Conservation (phyloP, 2,329 filamentous ascomycete species). For the Colletotrichum kahawae region DNA sequence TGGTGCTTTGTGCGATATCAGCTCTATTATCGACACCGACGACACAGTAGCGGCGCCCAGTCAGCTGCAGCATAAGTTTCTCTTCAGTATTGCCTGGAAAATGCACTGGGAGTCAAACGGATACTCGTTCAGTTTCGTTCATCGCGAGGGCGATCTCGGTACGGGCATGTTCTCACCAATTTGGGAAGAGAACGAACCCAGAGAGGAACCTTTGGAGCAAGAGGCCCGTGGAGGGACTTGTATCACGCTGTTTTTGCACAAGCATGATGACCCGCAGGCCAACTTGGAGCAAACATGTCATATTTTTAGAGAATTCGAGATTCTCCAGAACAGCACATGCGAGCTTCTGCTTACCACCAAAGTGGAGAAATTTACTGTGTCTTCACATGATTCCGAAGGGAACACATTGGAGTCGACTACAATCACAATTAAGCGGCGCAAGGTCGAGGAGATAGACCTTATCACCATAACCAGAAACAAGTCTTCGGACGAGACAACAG, state of each 20-base stretch:
- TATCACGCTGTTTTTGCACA: conserved; percentile 42
- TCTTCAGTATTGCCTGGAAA: conserved; percentile 50
- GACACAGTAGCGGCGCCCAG: neutral
- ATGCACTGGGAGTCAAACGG: conserved; percentile 48
- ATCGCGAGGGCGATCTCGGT: conserved; percentile 43
- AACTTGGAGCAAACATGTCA: conserved; percentile 23
- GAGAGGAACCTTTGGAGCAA: neutral
- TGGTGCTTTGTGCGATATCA: conserved; percentile 45
- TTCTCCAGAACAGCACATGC: conserved; percentile 39
- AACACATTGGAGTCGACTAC: neutral
- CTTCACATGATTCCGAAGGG: neutral
- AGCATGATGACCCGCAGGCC: conserved; percentile 23
- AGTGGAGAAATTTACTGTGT: neutral
- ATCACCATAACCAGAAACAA: neutral
- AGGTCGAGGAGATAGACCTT: neutral
- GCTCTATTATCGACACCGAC: neutral
- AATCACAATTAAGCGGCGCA: neutral
- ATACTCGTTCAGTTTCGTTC: conserved; percentile 49
- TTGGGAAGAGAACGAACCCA: conserved; percentile 42
- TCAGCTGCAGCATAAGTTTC: conserved; percentile 58
- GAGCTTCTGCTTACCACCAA: conserved; percentile 42
- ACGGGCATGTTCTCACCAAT: conserved; percentile 55
- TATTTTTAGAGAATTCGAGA: conserved; percentile 38
- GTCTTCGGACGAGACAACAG: neutral
- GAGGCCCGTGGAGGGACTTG: conserved; percentile 8